Percentiles rank a stretch among this genome's conserved stretches.
phyloP scores from a whole-genome alignment of 2,329 filamentous ascomycete species.

The Juglanconis oblonga region DNA sequence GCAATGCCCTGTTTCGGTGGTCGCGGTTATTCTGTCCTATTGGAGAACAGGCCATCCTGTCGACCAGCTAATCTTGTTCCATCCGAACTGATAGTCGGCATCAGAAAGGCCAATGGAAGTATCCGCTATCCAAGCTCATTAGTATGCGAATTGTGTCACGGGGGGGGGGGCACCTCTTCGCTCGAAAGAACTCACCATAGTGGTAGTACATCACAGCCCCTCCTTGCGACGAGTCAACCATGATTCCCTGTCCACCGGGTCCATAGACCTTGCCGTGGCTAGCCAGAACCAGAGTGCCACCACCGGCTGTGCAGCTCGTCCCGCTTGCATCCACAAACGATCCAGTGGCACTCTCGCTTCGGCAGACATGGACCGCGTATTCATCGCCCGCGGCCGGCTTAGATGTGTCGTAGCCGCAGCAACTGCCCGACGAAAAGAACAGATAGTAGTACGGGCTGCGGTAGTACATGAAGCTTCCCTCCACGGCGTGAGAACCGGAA shows the following conservation, averaged over 20 bases:
- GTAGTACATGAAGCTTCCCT: constrained; percentile 56
- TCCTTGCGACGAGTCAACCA: constrained; percentile 39
- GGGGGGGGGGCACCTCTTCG: not conserved
- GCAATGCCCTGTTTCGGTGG: too few relatives aligned
- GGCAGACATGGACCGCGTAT: constrained; percentile 65
- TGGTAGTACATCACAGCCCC: constrained; percentile 62
- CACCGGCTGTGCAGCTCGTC: constrained; percentile 48
- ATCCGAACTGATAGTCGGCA: constrained; percentile 42
- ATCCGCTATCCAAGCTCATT: constrained; percentile 33
- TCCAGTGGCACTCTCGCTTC: constrained; percentile 49
- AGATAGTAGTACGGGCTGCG: constrained; percentile 58
- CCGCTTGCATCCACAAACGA: constrained; percentile 57
- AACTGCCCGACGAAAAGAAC: constrained; percentile 59
- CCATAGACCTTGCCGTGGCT: constrained; percentile 58
- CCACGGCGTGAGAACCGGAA: constrained; percentile 48
- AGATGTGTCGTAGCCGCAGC: constrained; percentile 56
- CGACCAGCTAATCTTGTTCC: constrained; percentile 41
- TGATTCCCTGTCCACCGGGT: constrained; percentile 61
- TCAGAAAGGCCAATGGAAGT: constrained; percentile 51
- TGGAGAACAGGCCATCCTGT: constrained; percentile 38
- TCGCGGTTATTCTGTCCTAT: too few relatives aligned
- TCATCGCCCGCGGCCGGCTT: constrained; percentile 55
- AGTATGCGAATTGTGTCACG: constrained; percentile 15
- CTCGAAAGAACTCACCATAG: constrained; percentile 34
- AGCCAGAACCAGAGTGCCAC: constrained; percentile 56